phyloP scores from a whole-genome alignment of 2,329 filamentous ascomycete genomes.

The Botrytis elliptica region DNA sequence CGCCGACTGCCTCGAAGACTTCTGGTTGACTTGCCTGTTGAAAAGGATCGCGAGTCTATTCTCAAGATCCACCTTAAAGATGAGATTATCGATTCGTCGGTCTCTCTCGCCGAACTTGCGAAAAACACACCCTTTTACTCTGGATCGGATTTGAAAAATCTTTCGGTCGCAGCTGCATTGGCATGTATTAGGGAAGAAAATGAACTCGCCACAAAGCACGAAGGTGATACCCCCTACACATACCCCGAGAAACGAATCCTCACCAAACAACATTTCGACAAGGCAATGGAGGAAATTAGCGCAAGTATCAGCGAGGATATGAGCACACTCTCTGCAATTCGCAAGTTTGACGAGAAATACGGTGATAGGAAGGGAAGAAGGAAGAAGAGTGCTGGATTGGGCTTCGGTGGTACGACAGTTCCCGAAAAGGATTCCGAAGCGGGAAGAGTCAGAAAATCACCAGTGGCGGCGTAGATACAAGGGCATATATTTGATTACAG shows the following conservation, averaged over 20 bases:
- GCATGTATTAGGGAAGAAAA: slow-evolving; percentile 76
- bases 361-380: slow-evolving; percentile 73
- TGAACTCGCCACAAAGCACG: slow-evolving; percentile 42
- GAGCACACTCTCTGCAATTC: slow-evolving; percentile 78
- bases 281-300: slow-evolving; percentile 82
- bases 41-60: slow-evolving; percentile 65
- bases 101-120: slow-evolving; percentile 63
- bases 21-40: slow-evolving; percentile 69
- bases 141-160: slow-evolving; percentile 79
- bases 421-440: slow-evolving; percentile 37
- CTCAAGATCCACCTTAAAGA: slow-evolving; percentile 68
- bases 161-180: slow-evolving; percentile 77
- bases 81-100: slow-evolving; percentile 60
- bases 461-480: slow-evolving; percentile 15
- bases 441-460: slow-evolving; percentile 38
- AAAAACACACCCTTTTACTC: slow-evolving; percentile 73
- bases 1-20: slow-evolving; percentile 72
- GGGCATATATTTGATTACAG: background rate
- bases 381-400: slow-evolving; percentile 56
- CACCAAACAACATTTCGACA: slow-evolving; percentile 72
- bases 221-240: slow-evolving; percentile 43
- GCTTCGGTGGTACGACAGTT: slow-evolving; percentile 49
- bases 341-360: slow-evolving; percentile 94
- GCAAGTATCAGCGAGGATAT: slow-evolving; percentile 95
- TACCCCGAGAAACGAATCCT: slow-evolving; percentile 71